Conservation (phyloP, 1,284 basidiomycete species). For the Tilletiaria anomala region DNA sequence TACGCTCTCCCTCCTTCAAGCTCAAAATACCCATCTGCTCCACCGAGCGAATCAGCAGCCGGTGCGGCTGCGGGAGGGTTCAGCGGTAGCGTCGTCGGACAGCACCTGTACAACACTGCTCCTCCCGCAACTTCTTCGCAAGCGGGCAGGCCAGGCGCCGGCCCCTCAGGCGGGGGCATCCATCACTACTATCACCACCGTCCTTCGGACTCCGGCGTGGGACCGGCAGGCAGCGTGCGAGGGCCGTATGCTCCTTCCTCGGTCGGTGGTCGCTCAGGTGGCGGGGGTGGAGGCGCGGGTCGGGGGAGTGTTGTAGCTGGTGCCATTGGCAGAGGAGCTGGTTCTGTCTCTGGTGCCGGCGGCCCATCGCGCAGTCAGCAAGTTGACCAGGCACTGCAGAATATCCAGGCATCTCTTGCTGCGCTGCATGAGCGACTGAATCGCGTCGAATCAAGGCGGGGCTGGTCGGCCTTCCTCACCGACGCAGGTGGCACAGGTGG, state of each 20-base stretch:
- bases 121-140: too few relatives aligned
- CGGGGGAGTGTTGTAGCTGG: background rate
- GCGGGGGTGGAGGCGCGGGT: background rate
- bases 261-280: constrained; percentile 19
- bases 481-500: background rate
- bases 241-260: constrained; percentile 19
- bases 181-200: background rate
- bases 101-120: too few relatives aligned
- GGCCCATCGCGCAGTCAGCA: constrained; percentile 8
- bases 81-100: too few relatives aligned
- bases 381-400: constrained; percentile 48
- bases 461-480: background rate
- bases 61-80: too few relatives aligned
- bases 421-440: constrained; percentile 71
- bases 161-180: too few relatives aligned
- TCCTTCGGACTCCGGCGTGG: background rate
- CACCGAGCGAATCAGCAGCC: too few relatives aligned
- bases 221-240: background rate
- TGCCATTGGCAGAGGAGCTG: background rate
- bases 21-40: too few relatives aligned
- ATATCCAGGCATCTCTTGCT: constrained; percentile 71
- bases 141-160: too few relatives aligned
- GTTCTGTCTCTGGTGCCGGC: background rate
- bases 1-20: too few relatives aligned
- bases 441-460: constrained; percentile 16